Evolutionary conservation across 2,329 filamentous ascomycete genomes (phyloP).

Genomic region (Microdochium nivale): DNA sequence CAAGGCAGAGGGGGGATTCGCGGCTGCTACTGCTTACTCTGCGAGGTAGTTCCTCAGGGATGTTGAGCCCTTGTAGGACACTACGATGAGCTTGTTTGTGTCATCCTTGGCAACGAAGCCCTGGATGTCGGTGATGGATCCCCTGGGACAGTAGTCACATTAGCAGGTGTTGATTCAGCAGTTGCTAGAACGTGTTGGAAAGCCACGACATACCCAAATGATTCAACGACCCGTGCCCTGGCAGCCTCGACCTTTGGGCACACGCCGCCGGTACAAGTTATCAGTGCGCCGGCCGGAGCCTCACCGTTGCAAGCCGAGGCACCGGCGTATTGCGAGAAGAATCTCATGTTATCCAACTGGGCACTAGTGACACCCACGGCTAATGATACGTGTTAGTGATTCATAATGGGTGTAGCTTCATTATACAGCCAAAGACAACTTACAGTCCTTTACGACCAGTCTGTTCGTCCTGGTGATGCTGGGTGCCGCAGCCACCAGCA

Average conservation of each 20-base stretch:
- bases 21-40: constrained; percentile 33
- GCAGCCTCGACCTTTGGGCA: constrained; percentile 36
- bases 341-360: constrained; percentile 30
- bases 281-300: constrained; percentile 22
- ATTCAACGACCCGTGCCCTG: constrained; percentile 32
- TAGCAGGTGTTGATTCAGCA: no score
- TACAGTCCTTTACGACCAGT: background rate
- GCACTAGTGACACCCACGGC: constrained; percentile 15
- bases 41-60: constrained; percentile 55
- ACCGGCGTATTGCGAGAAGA: constrained; percentile 42
- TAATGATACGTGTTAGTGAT: background rate
- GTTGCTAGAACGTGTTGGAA: no score
- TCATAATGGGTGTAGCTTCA: background rate
- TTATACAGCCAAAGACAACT: background rate
- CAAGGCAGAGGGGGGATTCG: no score
- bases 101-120: constrained; percentile 44
- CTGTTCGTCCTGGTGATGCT: background rate
- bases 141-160: constrained; percentile 19
- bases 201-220: constrained; percentile 26
- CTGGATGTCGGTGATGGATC: constrained; percentile 31
- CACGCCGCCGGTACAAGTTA: constrained; percentile 32
- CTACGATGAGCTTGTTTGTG: constrained; percentile 42
- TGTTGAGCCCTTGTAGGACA: constrained; percentile 50
- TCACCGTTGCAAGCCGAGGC: constrained; percentile 46
- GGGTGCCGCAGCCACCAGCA: background rate